A percentile compares a stretch with the other conserved stretches of the same genome.
Conservation (phyloP, 495 filamentous ascomycete genomes). For the Penicillium crystallinum region DNA sequence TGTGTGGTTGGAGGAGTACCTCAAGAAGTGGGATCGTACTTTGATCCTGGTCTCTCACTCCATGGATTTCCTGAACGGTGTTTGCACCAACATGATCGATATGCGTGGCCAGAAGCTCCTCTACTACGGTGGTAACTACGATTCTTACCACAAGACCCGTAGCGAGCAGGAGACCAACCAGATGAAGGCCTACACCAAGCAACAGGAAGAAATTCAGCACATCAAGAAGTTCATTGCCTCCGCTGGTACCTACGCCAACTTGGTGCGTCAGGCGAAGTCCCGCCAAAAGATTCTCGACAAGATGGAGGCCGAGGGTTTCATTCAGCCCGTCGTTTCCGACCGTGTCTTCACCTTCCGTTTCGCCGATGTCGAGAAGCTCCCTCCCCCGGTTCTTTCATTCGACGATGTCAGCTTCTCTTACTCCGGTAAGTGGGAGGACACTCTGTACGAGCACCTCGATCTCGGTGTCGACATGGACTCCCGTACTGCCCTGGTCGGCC, state of each 20-base stretch:
- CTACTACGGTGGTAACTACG: constrained; percentile 99
- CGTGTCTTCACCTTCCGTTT: constrained; percentile 97
- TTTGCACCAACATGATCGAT: constrained; percentile 98
- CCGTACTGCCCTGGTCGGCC: constrained; percentile 91
- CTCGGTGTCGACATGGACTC: constrained; percentile 99
- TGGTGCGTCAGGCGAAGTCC: constrained; percentile 97
- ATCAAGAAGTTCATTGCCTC: constrained; percentile 99
- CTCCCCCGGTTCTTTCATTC: constrained; percentile 91
- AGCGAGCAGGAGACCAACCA: constrained; percentile 95
- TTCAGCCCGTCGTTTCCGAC: constrained; percentile 81
- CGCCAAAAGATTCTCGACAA: constrained; percentile 99
- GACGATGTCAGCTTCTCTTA: constrained; percentile 98
- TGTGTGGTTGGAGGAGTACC: constrained; percentile 98
- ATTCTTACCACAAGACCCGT: constrained; percentile 94
- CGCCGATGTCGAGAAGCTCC: constrained; percentile 96
- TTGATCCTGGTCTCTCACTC: constrained; percentile 95
- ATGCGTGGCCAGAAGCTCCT: constrained; percentile 86
- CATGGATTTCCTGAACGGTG: constrained; percentile 98
- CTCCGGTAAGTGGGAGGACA: constrained; percentile 81
- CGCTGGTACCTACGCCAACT: constrained; percentile 98
- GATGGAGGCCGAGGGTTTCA: constrained; percentile 99
- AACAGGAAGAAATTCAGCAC: constrained; percentile 97
- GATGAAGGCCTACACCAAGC: constrained; percentile 96
- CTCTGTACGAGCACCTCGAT: constrained; percentile 93
- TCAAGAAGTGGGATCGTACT: constrained; percentile 99